A percentile compares a stretch with the other conserved stretches of the same genome.
phyloP scores from a whole-genome alignment of 1,284 basidiomycete genomes.

The Apiotrichum sp. region DNA sequence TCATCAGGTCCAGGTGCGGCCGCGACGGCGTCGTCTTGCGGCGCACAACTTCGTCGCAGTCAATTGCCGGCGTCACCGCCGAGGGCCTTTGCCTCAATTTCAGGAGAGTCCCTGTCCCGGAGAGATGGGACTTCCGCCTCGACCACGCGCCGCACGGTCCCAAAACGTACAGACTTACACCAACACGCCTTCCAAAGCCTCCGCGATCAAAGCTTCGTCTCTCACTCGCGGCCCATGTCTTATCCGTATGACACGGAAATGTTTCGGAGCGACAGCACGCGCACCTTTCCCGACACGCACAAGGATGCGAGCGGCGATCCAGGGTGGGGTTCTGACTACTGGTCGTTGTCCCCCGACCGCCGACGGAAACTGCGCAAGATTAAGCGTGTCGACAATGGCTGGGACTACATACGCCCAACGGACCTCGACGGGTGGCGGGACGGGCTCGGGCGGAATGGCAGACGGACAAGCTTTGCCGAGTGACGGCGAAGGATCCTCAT shows the following conservation, averaged over 20 bases:
- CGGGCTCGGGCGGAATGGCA: neutral
- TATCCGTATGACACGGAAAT: too few species aligned
- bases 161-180: neutral
- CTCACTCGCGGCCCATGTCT: too few species aligned
- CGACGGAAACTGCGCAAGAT: neutral
- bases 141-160: neutral
- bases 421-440: constrained; percentile 3
- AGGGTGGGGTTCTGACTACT: too few species aligned
- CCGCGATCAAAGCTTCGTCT: neutral
- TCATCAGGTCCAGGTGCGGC: neutral
- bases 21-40: neutral
- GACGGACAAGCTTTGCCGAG: neutral
- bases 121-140: too few species aligned
- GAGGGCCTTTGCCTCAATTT: neutral
- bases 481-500: too few species aligned
- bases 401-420: neutral
- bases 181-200: neutral
- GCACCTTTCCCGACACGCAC: neutral
- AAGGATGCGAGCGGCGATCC: neutral
- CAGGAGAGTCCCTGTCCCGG: neutral
- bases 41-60: neutral
- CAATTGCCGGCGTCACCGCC: too few species aligned
- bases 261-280: too few species aligned
- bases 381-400: neutral
- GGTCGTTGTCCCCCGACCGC: neutral